Evolutionary conservation across 2,329 filamentous ascomycete genomes (phyloP).

Genomic region (Metarhizium guizhouense): DNA sequence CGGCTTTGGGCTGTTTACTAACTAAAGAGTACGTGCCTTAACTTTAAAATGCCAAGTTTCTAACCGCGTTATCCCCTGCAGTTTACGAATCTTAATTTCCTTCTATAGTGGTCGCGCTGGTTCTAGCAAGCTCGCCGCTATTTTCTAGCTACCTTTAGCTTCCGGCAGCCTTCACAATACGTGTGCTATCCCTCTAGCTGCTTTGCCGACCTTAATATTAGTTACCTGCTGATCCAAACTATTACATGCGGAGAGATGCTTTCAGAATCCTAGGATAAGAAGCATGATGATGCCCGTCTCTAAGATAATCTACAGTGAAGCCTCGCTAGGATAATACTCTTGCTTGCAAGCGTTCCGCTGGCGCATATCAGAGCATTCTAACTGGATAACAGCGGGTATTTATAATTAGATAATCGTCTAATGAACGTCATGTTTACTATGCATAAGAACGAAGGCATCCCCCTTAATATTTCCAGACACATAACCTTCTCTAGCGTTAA

Average conservation of each 20-base stretch:
- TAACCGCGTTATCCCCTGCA: constrained; percentile 2
- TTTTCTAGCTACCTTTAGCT: constrained; percentile 5
- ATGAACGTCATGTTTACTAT: constrained; percentile 7
- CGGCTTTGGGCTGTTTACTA: constrained; percentile 14
- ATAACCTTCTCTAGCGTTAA: constrained; percentile 9
- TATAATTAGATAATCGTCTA: constrained; percentile 17
- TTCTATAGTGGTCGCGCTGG: constrained; percentile 2
- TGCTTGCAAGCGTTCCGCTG: constrained; percentile 18
- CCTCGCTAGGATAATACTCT: constrained; percentile 20
- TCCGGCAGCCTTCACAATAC: constrained; percentile 8
- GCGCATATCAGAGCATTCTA: constrained; percentile 18
- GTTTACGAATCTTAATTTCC: constrained; percentile 1
- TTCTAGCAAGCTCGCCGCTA: background rate
- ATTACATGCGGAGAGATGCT: constrained; percentile 12
- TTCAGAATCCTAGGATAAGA: constrained; percentile 12
- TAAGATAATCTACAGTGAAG: constrained; percentile 19
- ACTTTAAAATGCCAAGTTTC: background rate
- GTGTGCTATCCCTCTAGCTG: constrained; percentile 6
- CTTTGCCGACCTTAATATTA: constrained; percentile 9
- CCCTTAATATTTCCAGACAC: constrained; percentile 5
- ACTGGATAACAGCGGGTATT: constrained; percentile 19
- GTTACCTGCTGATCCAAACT: constrained; percentile 14
- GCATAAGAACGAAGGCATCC: constrained; percentile 11
- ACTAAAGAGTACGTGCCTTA: constrained; percentile 8
- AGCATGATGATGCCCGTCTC: constrained; percentile 8